phyloP scores from a whole-genome alignment of 352 stramenopile genomes.

The Globisporangium yorkense region DNA sequence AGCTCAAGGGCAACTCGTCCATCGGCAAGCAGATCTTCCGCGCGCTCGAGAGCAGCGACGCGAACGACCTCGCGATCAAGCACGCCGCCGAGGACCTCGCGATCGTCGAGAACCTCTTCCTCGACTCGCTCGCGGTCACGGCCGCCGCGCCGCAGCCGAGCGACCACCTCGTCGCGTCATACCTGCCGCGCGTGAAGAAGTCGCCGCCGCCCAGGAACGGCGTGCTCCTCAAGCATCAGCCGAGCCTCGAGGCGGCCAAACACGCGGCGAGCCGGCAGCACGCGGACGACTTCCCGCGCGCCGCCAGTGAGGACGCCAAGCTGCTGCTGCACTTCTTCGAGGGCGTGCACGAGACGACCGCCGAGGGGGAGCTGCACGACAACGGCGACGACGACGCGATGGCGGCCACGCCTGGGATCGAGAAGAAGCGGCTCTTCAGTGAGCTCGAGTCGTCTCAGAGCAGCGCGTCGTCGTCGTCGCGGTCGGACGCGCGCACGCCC shows the following conservation, averaged over 20 bases:
- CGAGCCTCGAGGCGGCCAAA: slow-evolving; percentile 20
- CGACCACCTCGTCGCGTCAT: neutral
- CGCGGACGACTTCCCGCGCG: slow-evolving; percentile 1
- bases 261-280: slow-evolving; percentile 5
- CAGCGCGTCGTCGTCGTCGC: neutral
- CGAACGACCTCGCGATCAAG: slow-evolving; percentile 50
- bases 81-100: slow-evolving; percentile 48
- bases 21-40: slow-evolving; percentile 89
- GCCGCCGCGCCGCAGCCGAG: neutral
- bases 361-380: neutral
- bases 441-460: slow-evolving; percentile 20
- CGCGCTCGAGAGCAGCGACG: slow-evolving; percentile 53
- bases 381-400: neutral
- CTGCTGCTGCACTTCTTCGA: slow-evolving; percentile 76
- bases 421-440: slow-evolving; percentile 49
- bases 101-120: slow-evolving; percentile 60
- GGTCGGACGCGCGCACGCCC: neutral
- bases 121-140: slow-evolving; percentile 51
- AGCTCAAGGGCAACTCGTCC: slow-evolving; percentile 85
- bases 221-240: slow-evolving; percentile 1
- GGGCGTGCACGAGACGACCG: slow-evolving; percentile 26
- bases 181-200: slow-evolving; percentile 6
- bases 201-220: slow-evolving; percentile 16
- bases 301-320: slow-evolving; percentile 63
- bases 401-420: neutral